Base-by-base conservation (phyloP, 495 filamentous ascomycete species). In the Tuber indicum region DNA sequence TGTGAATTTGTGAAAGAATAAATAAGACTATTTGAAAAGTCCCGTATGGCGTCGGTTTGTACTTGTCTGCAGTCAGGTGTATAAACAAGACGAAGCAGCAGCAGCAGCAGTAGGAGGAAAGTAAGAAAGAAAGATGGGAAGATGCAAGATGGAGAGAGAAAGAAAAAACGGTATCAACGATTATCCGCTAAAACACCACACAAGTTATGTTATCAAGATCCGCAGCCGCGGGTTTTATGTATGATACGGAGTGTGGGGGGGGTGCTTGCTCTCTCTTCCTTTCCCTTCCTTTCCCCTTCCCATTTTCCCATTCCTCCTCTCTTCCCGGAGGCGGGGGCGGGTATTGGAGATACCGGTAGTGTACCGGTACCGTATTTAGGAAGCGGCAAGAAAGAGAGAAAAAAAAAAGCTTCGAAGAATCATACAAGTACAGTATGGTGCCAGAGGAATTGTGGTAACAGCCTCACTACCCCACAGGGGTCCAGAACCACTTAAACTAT, bases 11-110 rank as follows among this genome's bases (percentile, higher is more conserved):
- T 21, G 39, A 73, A 70, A 41, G 69, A n/a, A 74, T 47, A 58
- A 58, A 36, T 45, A 66, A 44, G 44, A 44, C 62, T 75, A 42
- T 21, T 16, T 72, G 70, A 12, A 75, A 23, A 41, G 39, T 12
- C 10, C 58, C 6, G 70, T 42, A 66, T 76, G 9, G 36, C 43
- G 47, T 72, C 45, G 72, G 69, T 16, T 66, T 72, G 49, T 58
- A 58, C 49, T 58, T 58, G 23, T 58, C n/a, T 58, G 49, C 10
- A n/a, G 49, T 12, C 19, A 70, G 45, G 75, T 58, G 75, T 70
- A 72, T 26, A 72, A 78, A 76, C 42, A 58, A 76, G 76, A 70
- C 21, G 66, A 41, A 75, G 73, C 45, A 46, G 72, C 69, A 69
- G 44, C 41, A 75, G 69, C 45, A 46, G 72, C 26, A 44, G 58